phyloP scores from a whole-genome alignment of 176 grass and related monocot species.

The Cymbopogon citratus region DNA sequence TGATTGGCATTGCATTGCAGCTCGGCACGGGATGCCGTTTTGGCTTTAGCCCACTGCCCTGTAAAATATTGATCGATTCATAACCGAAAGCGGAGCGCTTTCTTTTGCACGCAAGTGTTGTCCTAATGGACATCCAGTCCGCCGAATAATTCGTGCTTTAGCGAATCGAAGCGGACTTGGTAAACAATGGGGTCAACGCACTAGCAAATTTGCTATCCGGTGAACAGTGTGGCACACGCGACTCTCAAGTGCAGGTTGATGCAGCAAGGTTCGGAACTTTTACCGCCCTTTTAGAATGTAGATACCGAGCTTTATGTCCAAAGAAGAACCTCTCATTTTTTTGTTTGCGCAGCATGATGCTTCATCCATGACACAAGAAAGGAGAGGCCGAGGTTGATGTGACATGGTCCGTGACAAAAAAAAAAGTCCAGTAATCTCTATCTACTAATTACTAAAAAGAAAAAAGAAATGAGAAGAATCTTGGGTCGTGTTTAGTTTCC shows the following conservation, averaged over 20 bases:
- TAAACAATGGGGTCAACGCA: not conserved
- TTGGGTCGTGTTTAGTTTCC: too few species aligned
- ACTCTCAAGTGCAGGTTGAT: conserved; percentile 1
- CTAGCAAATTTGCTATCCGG: not conserved
- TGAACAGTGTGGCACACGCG: not conserved
- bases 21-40: not conserved
- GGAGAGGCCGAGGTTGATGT: too few species aligned
- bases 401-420: too few species aligned
- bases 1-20: not conserved
- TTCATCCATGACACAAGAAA: not conserved
- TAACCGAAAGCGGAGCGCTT: not conserved
- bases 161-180: not conserved
- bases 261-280: not conserved
- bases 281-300: too few species aligned
- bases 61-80: not conserved
- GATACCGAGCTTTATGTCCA: not conserved
- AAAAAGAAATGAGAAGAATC: too few species aligned
- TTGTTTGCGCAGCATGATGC: not conserved
- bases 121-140: conserved; percentile 36
- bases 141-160: not conserved
- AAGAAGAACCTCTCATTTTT: not conserved
- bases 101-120: conserved; percentile 5
- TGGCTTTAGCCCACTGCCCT: not conserved
- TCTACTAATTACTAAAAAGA: too few species aligned
- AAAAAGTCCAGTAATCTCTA: too few species aligned